Base-by-base conservation (phyloP, 2,329 filamentous ascomycete genomes). In the Penicillium decumbens region DNA sequence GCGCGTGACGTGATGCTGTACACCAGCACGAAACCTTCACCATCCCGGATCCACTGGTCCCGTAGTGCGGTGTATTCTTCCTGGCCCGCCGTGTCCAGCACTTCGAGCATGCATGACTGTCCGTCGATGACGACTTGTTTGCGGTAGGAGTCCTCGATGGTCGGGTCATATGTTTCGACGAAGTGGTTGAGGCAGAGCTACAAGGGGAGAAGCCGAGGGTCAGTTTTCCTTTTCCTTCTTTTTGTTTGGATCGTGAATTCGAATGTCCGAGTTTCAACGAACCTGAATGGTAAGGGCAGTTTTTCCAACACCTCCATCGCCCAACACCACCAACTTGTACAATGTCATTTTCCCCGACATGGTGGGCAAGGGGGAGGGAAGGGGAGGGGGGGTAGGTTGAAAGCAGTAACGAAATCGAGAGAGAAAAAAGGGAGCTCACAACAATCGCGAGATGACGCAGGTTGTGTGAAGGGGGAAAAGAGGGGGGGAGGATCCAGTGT, bases 1-100 rank as follows among this genome's bases (percentile, higher is more conserved):
- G 91, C 91, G 65, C 93, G 87, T 45, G 92, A 97, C 12, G 93
- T 95, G 73, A 98, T 97, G 77, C 90, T 95, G 78, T 98, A 97
- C 58, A 98, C 93, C 54, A 98, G 80, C 27, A 98, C 89, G 68
- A 97, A 97, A 18, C 93, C 93, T 72, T 98, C 93, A 59, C 93
- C 92, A 67, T 97, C 92, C 62, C 93, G 84, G 70, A 97, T 97
- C 92, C 92, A 97, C 76, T 97, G 93, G 71, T 97, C 93, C 66
- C 93, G 82, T 64, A 97, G 77, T 41, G 93, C 93, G 56, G 92
- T 96, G 74, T 97, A 98, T 75, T 98, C 93, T 75, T 98, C 93
- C 72, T 98, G 93, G 50, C 93, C 93, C 45, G 93, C 93, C 47
- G 93, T 98, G 75, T 98, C 93, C 64, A 96, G 82, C 46, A 95